Conservation (phyloP, 176 grass and related monocot species). For the Zea luxurians region DNA sequence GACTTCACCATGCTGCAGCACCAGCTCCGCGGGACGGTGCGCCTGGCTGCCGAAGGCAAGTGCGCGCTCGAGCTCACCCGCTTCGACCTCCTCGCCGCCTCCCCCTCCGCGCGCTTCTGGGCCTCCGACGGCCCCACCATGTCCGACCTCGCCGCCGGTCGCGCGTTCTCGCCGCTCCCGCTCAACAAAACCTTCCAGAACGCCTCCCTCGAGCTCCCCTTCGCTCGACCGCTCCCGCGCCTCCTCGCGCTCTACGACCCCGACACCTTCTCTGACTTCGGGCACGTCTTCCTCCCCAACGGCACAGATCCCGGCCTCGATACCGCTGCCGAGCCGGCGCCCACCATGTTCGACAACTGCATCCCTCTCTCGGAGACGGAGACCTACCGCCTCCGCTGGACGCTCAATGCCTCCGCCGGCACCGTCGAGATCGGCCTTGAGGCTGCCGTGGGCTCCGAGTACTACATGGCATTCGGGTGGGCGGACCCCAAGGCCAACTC, state of each 20-base stretch:
- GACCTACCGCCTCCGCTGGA: conserved; percentile 83
- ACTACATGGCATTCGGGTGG: conserved; percentile 99
- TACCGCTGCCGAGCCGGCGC: conserved; percentile 1
- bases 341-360: conserved; percentile 95
- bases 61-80: conserved; percentile 71
- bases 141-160: conserved; percentile 55
- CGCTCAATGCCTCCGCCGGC: conserved; percentile 59
- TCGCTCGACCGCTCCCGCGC: conserved; percentile 54
- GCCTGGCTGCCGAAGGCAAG: conserved; percentile 43
- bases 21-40: conserved; percentile 84
- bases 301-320: background rate
- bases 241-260: conserved; percentile 87
- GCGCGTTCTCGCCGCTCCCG: conserved; percentile 51
- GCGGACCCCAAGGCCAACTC: conserved; percentile 60
- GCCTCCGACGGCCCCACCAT: conserved; percentile 53
- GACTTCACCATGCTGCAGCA: conserved; percentile 94
- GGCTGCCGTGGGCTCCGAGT: conserved; percentile 69
- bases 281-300: conserved; percentile 63
- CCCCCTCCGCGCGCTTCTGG: conserved; percentile 75
- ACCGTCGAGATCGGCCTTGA: conserved; percentile 85
- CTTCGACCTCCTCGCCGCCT: conserved; percentile 94
- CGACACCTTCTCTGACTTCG: conserved; percentile 84
- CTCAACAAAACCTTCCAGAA: conserved; percentile 74
- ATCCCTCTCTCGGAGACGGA: conserved; percentile 53
- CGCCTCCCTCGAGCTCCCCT: conserved; percentile 47